Evolutionary conservation across 2,329 filamentous ascomycete species (phyloP).

Genomic region (Pestalotiopsis sp.): DNA sequence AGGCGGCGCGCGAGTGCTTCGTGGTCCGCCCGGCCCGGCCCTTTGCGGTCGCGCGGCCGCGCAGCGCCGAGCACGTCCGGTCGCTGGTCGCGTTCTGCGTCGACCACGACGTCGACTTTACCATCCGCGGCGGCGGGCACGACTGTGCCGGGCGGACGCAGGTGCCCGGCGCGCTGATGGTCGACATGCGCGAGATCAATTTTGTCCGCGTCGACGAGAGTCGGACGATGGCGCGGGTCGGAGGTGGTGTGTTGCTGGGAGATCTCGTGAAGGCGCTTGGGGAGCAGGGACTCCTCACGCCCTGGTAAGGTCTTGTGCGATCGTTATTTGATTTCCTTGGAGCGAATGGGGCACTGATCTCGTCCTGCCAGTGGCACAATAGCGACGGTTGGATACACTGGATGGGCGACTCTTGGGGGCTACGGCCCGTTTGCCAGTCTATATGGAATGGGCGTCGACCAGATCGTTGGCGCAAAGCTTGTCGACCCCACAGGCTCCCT

Average conservation of each 20-base stretch:
- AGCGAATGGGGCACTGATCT: background rate
- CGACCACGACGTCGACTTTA: slow-evolving; percentile 22
- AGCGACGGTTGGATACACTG: slow-evolving; percentile 33
- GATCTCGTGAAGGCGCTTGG: slow-evolving; percentile 29
- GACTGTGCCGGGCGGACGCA: slow-evolving; percentile 35
- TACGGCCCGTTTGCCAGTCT: slow-evolving; percentile 33
- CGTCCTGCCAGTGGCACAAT: slow-evolving; percentile 19
- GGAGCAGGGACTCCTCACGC: slow-evolving; percentile 31
- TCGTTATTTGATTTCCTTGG: background rate
- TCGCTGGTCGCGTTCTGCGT: slow-evolving; percentile 21
- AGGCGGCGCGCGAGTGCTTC: slow-evolving; percentile 21
- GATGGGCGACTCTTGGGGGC: slow-evolving; percentile 37
- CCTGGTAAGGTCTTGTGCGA: slow-evolving; percentile 21
- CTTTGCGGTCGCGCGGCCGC: slow-evolving; percentile 23
- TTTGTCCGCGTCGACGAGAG: slow-evolving; percentile 29
- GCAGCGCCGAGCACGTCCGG: slow-evolving; percentile 21
- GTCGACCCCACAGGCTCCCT: slow-evolving; percentile 39
- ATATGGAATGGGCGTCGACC: slow-evolving; percentile 38
- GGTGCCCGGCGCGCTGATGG: slow-evolving; percentile 32
- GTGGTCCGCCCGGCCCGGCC: slow-evolving; percentile 17
- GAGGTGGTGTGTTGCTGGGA: slow-evolving; percentile 36
- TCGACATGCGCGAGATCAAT: slow-evolving; percentile 40
- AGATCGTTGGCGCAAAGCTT: slow-evolving; percentile 39
- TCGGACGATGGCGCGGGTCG: slow-evolving; percentile 32
- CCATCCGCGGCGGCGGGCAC: slow-evolving; percentile 37